Evolutionary conservation across 352 stramenopile species (phyloP).

Genomic region (Phytophthora multivora): DNA sequence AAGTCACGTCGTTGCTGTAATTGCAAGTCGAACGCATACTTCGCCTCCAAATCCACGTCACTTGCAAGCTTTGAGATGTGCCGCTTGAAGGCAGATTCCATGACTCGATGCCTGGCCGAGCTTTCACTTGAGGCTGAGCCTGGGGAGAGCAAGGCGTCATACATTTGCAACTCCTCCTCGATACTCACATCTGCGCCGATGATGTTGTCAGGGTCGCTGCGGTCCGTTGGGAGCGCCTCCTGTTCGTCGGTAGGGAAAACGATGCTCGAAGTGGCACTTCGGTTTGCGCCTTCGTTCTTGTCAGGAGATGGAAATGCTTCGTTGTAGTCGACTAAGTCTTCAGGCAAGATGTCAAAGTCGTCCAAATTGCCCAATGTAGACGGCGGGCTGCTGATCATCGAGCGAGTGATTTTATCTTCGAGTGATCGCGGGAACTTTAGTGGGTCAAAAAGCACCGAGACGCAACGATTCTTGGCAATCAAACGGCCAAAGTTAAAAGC

Average conservation of each 20-base stretch:
- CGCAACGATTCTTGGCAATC: constrained; percentile 76
- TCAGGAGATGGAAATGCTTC: constrained; percentile 12
- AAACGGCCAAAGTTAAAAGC: constrained; percentile 69
- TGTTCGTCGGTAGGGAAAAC: constrained; percentile 41
- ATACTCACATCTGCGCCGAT: constrained; percentile 47
- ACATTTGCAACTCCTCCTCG: constrained; percentile 60
- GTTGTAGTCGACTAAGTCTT: constrained; percentile 44
- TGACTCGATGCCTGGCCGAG: constrained; percentile 39
- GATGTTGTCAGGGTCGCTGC: constrained; percentile 60
- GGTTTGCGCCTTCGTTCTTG: constrained; percentile 18
- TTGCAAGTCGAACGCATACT: constrained; percentile 59
- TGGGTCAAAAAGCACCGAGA: constrained; percentile 76
- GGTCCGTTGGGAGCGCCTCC: constrained; percentile 51
- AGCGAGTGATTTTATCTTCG: constrained; percentile 63
- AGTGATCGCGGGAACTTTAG: constrained; percentile 61
- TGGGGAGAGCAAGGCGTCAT: constrained; percentile 51
- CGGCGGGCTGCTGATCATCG: constrained; percentile 51
- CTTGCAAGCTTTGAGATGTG: constrained; percentile 55
- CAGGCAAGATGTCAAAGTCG: constrained; percentile 63
- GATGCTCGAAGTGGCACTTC: constrained; percentile 8
- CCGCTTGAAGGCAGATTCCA: constrained; percentile 66
- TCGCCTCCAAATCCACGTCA: constrained; percentile 62
- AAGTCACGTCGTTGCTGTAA: constrained; percentile 64
- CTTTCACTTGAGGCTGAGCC: constrained; percentile 11
- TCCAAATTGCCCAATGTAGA: constrained; percentile 53